Conservation (phyloP, 2,329 filamentous ascomycete genomes). For the Cucurbitaria berberidis region DNA sequence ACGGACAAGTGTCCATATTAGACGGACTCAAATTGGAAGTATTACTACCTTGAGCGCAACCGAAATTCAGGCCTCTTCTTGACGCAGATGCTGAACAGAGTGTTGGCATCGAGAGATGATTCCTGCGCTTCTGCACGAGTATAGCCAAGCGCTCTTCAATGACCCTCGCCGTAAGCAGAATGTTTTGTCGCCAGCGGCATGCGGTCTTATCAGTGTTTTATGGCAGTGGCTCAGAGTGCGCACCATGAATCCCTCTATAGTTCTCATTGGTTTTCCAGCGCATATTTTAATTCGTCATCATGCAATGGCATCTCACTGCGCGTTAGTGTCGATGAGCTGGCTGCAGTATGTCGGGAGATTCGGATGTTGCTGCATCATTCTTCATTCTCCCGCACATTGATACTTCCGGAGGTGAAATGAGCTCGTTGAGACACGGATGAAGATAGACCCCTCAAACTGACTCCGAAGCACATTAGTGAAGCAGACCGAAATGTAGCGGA, state of each 20-base stretch:
- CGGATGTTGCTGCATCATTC: neutral
- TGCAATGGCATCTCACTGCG: slow-evolving; percentile 7
- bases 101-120: neutral
- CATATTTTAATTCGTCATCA: neutral
- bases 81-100: slow-evolving; percentile 1
- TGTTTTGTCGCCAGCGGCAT: slow-evolving; percentile 1
- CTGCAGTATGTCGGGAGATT: neutral
- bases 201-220: slow-evolving; percentile 5
- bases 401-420: neutral
- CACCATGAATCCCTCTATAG: neutral
- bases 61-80: neutral
- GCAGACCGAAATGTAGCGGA: neutral
- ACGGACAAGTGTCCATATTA: slow-evolving; percentile 2
- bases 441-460: neutral
- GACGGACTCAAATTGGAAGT: slow-evolving; percentile 4
- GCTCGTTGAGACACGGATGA: neutral
- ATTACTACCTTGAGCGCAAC: neutral
- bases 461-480: neutral
- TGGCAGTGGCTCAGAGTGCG: neutral
- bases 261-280: slow-evolving; percentile 5
- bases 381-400: neutral
- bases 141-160: neutral
- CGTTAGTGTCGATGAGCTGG: neutral
- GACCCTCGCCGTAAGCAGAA: neutral
- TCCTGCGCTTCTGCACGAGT: neutral